These are phyloP conservation scores for Angomonas deanei DNA, from an alignment of 208 protist genomes.

Conservation along the genomic window DNA sequence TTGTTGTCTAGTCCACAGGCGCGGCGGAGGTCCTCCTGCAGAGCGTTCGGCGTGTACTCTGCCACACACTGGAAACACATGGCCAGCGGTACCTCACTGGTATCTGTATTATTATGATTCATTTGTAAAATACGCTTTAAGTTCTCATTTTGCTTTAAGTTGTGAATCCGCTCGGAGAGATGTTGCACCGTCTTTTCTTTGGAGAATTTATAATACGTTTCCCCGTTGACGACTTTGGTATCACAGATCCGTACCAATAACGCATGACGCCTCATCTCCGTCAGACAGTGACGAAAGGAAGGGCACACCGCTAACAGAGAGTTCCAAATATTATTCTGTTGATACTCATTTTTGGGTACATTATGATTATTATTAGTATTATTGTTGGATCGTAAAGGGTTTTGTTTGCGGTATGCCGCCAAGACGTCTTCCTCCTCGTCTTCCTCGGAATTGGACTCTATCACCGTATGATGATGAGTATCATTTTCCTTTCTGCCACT, in stretches of 20 bases:
- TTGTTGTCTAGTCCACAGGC: slow-evolving; percentile 26
- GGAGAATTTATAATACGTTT: slow-evolving; percentile 47
- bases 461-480: too few relatives aligned
- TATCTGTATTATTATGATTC: not conserved
- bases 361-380: not conserved
- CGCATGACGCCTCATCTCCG: not conserved
- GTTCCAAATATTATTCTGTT: not conserved
- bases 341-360: not conserved
- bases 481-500: too few relatives aligned
- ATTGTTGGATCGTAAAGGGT: not conserved
- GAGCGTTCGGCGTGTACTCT: slow-evolving; percentile 54
- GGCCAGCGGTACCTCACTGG: slow-evolving; percentile 25
- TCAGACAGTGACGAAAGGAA: not conserved
- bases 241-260: slow-evolving; percentile 57
- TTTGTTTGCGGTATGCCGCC: too few relatives aligned
- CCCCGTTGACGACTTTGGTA: slow-evolving; percentile 17
- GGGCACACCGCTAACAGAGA: not conserved
- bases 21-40: slow-evolving; percentile 19
- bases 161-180: too few relatives aligned
- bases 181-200: slow-evolving; percentile 33
- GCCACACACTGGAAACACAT: slow-evolving; percentile 45
- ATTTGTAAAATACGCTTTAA: slow-evolving; percentile 23
- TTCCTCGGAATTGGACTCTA: too few relatives aligned
- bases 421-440: too few relatives aligned
- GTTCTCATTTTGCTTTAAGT: too few relatives aligned